Base-by-base conservation (phyloP, 2,329 filamentous ascomycete species). In the Trichoderma koningiopsis region DNA sequence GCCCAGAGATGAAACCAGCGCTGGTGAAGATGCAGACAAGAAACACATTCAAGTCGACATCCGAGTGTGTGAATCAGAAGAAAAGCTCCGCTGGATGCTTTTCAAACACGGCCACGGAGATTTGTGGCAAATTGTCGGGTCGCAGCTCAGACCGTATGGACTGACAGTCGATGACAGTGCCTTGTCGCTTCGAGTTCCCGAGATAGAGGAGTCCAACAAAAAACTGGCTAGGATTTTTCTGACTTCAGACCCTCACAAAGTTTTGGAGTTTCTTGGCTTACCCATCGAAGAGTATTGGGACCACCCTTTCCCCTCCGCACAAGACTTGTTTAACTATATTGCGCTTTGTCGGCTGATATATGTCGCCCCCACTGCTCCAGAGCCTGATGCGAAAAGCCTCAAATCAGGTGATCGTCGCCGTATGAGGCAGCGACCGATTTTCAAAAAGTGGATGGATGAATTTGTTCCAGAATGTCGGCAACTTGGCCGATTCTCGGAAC, bases 21-120 rank as follows among this genome's bases (percentile, higher is more conserved):
- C 60, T 5, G 49, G 53, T 4, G 22, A 35, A 0, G 37, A 63
- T 13, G 29, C 56, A 35, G 35, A 31, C 22, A 71, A 11, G 31
- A 71, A 60, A 37, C 86, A 84, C 74, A 85, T 92, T 5, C 92
- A 96, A 73, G 82, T 95, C 31, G 92, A 96, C 75, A 77, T 95
- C 1, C 84, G 87, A 35, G 76, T 90, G 29, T 88, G 84, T 68
- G 73, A 74, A 1, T 80, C 78, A 0, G 75, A 79, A 16, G 40
- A 59, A 0, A 73, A 78, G 65, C 83, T 86, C 71, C 81, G 83
- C 35, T 95, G 92, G 91, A 83, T 84, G 47, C 78, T 87, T 4
- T 93, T 94, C 79, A 88, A 88, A 72, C 84, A 90, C 49, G 86
- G 87, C 0, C 92, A 95, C 73, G 90, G 91, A n/a, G 92, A 95